Evolutionary conservation across 2,329 filamentous ascomycete species (phyloP).

Genomic region (Cladosporium sp.): DNA sequence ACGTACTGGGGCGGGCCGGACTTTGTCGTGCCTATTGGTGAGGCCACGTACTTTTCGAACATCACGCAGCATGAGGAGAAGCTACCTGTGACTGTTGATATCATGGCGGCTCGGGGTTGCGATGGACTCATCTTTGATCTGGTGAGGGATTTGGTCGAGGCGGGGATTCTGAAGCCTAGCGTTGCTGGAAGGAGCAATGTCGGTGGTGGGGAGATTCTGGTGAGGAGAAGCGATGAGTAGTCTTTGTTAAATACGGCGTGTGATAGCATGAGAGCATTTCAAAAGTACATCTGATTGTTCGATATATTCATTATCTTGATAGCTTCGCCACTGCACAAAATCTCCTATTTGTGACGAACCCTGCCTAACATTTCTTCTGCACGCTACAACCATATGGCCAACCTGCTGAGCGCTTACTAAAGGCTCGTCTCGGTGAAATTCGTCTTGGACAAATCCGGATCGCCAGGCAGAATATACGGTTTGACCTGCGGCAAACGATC

Average conservation of each 20-base stretch:
- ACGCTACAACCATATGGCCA: background rate
- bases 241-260: background rate
- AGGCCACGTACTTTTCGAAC: slow-evolving; percentile 47
- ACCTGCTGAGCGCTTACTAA: background rate
- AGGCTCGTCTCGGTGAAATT: slow-evolving; percentile 35
- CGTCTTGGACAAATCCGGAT: slow-evolving; percentile 38
- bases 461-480: slow-evolving; percentile 42
- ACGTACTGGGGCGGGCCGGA: slow-evolving; percentile 51
- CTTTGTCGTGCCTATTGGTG: slow-evolving; percentile 47
- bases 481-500: slow-evolving; percentile 41
- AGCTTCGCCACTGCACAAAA: background rate
- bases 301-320: background rate
- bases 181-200: slow-evolving; percentile 45
- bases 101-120: slow-evolving; percentile 61
- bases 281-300: background rate
- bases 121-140: slow-evolving; percentile 60
- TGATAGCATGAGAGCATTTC: background rate
- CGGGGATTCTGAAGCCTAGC: slow-evolving; percentile 51
- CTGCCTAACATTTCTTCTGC: background rate
- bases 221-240: slow-evolving; percentile 25
- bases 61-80: slow-evolving; percentile 52
- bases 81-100: slow-evolving; percentile 59
- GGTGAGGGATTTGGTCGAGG: slow-evolving; percentile 52
- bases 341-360: background rate
- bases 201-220: slow-evolving; percentile 44